Base-by-base conservation (phyloP, 768 basidiomycete species). In the Galerina sulciceps region DNA sequence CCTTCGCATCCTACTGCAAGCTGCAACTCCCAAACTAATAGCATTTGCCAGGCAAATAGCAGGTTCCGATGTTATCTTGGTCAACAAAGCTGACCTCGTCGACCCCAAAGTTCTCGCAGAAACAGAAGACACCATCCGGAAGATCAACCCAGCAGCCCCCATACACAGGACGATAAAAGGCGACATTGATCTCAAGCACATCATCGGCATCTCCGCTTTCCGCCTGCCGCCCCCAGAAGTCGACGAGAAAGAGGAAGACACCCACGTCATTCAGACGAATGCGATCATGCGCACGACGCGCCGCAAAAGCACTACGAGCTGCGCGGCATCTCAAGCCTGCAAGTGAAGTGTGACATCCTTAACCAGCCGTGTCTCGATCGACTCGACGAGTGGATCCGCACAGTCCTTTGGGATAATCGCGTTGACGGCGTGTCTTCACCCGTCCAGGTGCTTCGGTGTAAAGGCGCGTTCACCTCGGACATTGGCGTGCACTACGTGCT, bases 31-130 rank as follows among this genome's bases (percentile, higher is more conserved):
- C 17, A n/a, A 26, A 26, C 23, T 42, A 18, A 40, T n/a, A 23
- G 23, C 34, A 40, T 37, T 51, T 44, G 26, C 20, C 67, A 97
- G 96, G 53, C 97, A 99, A 79, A 89, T 99, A 46, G 96, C 93
- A 1, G 89, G 88, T 37, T 88, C 96, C 22, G 97, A 99, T 68
- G 89, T 96, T 22, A 82, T 99, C 37, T 74, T 99, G 23, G 76
- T 99, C 26, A 99, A 99, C 80, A 99, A 99, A 78, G 78, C 80
- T 23, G 96, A 98, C 67, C 77, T 98, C 9, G 87, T 86, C 1
- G 67, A 81, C 1, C 59, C 80, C 1, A 71, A 75, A 5, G 75
- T 76, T 18, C 66, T 91, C 1, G 52, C 60, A 1, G 67, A 75
- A 3, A 84, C 85, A 11, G 88, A 92, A 69, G 68, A 64, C n/a